These are phyloP conservation scores for Cylindrodendrum hubeiense DNA, from an alignment of 2,329 filamentous ascomycete species.

Conservation along the genomic window DNA sequence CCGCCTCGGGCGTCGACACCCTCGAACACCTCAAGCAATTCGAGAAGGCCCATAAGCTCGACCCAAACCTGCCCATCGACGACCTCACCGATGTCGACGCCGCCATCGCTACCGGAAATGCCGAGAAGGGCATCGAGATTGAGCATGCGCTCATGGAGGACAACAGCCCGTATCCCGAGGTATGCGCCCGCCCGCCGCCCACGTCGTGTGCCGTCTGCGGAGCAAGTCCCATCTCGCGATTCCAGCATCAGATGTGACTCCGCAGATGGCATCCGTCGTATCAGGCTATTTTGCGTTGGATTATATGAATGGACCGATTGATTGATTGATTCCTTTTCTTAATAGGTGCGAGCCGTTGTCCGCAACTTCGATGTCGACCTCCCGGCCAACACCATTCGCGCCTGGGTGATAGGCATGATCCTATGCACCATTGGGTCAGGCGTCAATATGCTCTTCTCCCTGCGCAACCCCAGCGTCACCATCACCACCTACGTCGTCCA, in stretches of 20 bases:
- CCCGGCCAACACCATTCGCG: conserved; percentile 73
- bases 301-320: not conserved
- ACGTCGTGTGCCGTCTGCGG: not conserved
- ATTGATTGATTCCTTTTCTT: conserved; percentile 36
- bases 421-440: conserved; percentile 73
- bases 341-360: conserved; percentile 73
- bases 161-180: conserved; percentile 76
- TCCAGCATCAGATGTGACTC: not conserved
- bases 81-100: conserved; percentile 71
- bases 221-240: not conserved
- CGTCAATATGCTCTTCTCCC: conserved; percentile 71
- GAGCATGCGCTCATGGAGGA: conserved; percentile 71
- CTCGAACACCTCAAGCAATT: conserved; percentile 66
- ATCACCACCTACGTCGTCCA: conserved; percentile 74
- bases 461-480: conserved; percentile 69
- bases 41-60: conserved; percentile 71
- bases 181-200: conserved; percentile 47
- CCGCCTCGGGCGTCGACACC: conserved; percentile 55
- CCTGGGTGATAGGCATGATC: conserved; percentile 72
- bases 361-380: conserved; percentile 74
- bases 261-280: conserved; percentile 1
- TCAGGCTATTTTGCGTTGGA: not conserved
- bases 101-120: conserved; percentile 65
- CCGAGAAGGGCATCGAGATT: conserved; percentile 67
- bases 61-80: conserved; percentile 74